Evolutionary conservation across 495 filamentous ascomycete species (phyloP), one percentile per base, ranked within the genome.

Genomic region (Tuber magnatum): DNA sequence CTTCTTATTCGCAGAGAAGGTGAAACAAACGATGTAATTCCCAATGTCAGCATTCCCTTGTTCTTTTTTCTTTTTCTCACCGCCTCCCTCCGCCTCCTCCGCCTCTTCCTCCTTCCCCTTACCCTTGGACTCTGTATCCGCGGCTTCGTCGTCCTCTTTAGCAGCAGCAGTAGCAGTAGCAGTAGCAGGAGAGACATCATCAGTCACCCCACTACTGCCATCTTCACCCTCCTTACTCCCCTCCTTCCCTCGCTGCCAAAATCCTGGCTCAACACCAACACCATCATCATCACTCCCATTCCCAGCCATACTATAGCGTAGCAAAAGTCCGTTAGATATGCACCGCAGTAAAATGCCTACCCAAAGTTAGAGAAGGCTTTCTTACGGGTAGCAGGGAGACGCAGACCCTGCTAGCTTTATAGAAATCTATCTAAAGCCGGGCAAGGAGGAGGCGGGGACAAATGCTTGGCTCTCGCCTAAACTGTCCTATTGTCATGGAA

Each of bases 1-100:
- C n/a, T 43, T 12, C 20, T 24, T 35, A 7, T 6, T 41, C 18
- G 18, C 16, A 14, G 18, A 16, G 38, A 38, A 46, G 40, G 56
- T 22, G 32, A 71, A 35, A 43, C 76, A 42, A 75, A 79, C 77
- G 24, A 72, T 38, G 28, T 75, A 79, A 32, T 79, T 79, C 4
- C 76, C 77, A 61, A 79, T 40, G 5, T 38, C 70, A 4, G 24
- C 61, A 0, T 40, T 77, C 3, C 72, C 72, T 18, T 72, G 35
- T 44, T 76, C 51, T n/a, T 78, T 69, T n/a, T 76, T 73, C 24
- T 40, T 35, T 8, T 43, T 38, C 9, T 12, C 32, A 22, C 48
- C 24, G 14, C 18, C 39, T 18, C 38, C 41, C 35, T 65, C 48
- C 43, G 1, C n/a, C 43, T 35, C 72, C 7, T 41, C 56, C 20